phyloP scores from a whole-genome alignment of 345 rosid species.

The Corchorus capsularis region DNA sequence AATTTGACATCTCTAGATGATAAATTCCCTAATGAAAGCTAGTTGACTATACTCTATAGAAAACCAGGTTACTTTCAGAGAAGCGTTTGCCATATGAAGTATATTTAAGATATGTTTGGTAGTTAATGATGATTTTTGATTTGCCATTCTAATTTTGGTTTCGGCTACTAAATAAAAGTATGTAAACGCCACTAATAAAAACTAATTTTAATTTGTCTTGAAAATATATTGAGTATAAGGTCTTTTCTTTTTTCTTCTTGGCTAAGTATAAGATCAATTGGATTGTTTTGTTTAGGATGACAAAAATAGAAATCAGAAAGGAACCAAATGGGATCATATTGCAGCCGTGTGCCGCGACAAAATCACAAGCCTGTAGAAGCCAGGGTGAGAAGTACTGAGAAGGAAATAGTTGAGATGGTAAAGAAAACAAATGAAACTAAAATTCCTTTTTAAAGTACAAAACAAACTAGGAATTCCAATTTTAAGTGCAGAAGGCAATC shows the following conservation, averaged over 20 bases:
- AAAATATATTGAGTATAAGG: no score
- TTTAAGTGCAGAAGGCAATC: not conserved
- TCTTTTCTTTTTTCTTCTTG: no score
- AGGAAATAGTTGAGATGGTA: not conserved
- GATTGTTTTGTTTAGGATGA: no score
- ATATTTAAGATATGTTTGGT: not conserved
- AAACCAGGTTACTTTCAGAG: no score
- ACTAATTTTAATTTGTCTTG: not conserved
- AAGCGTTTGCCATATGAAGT: not conserved
- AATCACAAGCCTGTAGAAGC: not conserved
- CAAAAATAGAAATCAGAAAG: not conserved
- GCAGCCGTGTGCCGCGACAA: not conserved
- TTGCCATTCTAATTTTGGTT: not conserved
- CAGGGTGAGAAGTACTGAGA: no score
- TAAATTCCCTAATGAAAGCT: no score
- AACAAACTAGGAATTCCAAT: conserved; percentile 15
- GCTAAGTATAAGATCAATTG: no score
- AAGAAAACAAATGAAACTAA: not conserved
- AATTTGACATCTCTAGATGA: not conserved
- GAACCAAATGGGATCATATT: not conserved
- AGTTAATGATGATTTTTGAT: not conserved
- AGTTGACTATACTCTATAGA: no score
- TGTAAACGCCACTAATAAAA: not conserved
- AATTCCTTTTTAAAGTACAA: not conserved
- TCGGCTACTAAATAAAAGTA: not conserved